phyloP scores from a whole-genome alignment of 768 basidiomycete genomes.

The Termitomyces sp. region DNA sequence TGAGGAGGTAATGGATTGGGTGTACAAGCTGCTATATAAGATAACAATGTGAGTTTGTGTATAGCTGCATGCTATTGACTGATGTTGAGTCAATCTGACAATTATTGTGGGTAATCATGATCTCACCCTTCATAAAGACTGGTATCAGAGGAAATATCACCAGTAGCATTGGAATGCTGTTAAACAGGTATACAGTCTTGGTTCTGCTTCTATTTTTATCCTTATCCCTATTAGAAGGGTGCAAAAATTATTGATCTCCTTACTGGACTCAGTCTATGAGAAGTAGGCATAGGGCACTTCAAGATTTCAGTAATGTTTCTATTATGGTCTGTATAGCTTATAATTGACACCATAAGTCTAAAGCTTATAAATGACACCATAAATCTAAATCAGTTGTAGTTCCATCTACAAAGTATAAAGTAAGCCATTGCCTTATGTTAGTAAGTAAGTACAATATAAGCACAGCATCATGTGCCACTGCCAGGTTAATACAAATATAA shows the following conservation, averaged over 20 bases:
- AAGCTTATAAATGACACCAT: no score
- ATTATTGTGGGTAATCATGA: slow-evolving; percentile 44
- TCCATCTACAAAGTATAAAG: no score
- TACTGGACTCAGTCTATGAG: background rate
- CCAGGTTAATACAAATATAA: no score
- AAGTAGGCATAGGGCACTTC: slow-evolving; percentile 1
- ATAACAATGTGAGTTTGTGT: slow-evolving; percentile 53
- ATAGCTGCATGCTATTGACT: slow-evolving; percentile 26
- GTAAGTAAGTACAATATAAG: no score
- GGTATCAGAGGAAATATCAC: background rate
- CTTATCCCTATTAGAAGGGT: background rate
- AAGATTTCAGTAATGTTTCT: background rate
- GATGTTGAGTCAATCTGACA: slow-evolving; percentile 13
- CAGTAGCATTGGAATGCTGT: background rate
- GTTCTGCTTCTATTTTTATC: background rate
- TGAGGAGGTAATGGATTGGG: slow-evolving; percentile 49
- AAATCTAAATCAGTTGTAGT: no score
- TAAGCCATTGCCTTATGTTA: no score
- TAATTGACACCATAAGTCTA: no score
- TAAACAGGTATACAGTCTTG: background rate
- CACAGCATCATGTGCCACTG: no score
- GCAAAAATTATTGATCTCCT: background rate
- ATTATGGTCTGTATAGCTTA: no score
- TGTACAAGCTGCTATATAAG: slow-evolving; percentile 47
- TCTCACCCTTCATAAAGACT: slow-evolving; percentile 43